Percentiles rank a stretch among this genome's conserved stretches.
Conservation (phyloP, 306 rosid species). For the Ammopiptanthus mongolicus region DNA sequence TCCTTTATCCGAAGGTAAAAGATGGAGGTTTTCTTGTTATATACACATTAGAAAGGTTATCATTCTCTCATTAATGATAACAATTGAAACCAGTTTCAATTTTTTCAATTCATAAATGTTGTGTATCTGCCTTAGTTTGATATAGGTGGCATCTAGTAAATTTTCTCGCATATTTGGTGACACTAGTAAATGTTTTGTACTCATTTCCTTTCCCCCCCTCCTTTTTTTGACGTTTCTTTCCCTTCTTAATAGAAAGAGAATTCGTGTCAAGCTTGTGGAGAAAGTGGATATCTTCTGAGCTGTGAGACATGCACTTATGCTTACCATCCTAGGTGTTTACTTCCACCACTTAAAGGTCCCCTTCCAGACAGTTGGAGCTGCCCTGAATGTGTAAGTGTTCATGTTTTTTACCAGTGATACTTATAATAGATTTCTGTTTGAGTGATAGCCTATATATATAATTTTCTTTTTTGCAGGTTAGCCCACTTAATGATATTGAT, state of each 20-base stretch:
- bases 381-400: conserved; percentile 89
- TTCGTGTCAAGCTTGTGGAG: conserved; percentile 94
- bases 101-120: neutral
- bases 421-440: conserved; percentile 11
- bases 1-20: neutral
- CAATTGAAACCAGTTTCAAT: neutral
- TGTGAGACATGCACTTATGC: conserved; percentile 87
- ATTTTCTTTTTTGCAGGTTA: conserved; percentile 60
- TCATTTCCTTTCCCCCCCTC: neutral
- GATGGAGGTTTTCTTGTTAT: neutral
- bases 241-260: conserved; percentile 62
- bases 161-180: conserved; percentile 17
- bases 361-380: conserved; percentile 77
- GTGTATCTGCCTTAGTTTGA: neutral
- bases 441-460: conserved; percentile 11
- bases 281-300: conserved; percentile 62
- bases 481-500: conserved; percentile 88
- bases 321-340: conserved; percentile 82
- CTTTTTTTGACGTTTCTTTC: neutral
- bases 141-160: conserved; percentile 5
- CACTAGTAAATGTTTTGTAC: neutral
- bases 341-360: conserved; percentile 72
- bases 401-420: conserved; percentile 9
- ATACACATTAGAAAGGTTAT: neutral
- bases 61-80: neutral